Evolutionary conservation across 1,284 basidiomycete species (phyloP), one percentile per base, ranked within the genome.

Genomic region (Pseudomicrostroma phylloplanum): DNA sequence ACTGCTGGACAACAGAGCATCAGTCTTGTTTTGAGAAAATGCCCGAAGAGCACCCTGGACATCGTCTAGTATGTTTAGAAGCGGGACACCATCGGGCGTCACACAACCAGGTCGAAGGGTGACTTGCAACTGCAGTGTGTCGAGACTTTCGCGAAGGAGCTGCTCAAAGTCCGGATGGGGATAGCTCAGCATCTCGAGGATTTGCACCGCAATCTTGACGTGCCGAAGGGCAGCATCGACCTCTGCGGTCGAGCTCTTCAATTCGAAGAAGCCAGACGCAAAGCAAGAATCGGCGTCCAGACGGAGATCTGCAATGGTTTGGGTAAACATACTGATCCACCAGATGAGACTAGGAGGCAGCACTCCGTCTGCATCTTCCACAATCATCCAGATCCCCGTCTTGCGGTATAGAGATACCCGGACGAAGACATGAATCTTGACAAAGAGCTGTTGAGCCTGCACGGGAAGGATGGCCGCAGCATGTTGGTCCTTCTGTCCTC

Each of bases 271-370:
- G 51, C 2, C 6, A 54, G n/a, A 25, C 26, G 51, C 21, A 36
- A 36, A 36, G 9, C 30, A 36, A 9, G 13, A 13, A 25, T 25
- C 13, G 13, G 51, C n/a, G 51, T 54, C 51, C 8, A 19, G 8
- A 23, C 26, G 21, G 3, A 54, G 51, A 19, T 21, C n/a, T 25
- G 3, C 21, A 6, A 54, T 54, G 8, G 15, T 21, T 19, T 54
- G 21, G 6, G 51, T 15, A 19, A 19, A 26, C 21, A 54, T 19
- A 15, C 21, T 23, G 3, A 54, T 19, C 51, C 51, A 54, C 51
- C 51, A 54, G n/a, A 15, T 13, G 8, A 54, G 26, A 25, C 51
- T 54, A 15, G 51, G 21, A 26, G 26, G 51, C 51, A 54, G 51
- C 13, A 19, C 21, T 19, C 51, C 21, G 8, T 54, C 21, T 17